Evolutionary conservation across 2,329 filamentous ascomycete species (phyloP).

Genomic region (Penicillium sp.): DNA sequence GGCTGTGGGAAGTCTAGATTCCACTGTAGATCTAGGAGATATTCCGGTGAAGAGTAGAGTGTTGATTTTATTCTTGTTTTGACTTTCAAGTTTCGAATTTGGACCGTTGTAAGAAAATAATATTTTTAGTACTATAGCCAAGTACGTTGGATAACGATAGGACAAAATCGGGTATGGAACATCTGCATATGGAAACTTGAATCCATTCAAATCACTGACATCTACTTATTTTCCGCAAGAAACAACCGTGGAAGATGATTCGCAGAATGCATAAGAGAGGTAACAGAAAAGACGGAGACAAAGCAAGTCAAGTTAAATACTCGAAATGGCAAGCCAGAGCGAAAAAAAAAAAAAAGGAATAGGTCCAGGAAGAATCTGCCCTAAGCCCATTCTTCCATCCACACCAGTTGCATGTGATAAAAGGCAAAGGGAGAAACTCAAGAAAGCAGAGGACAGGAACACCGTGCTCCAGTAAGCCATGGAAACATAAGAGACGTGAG

Average conservation of each 20-base stretch:
- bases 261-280: not conserved
- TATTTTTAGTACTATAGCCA: not conserved
- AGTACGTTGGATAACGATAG: not conserved
- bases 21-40: too few relatives aligned
- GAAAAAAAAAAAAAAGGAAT: slow-evolving; percentile 1
- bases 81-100: not conserved
- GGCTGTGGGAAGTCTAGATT: not conserved
- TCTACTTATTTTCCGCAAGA: not conserved
- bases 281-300: not conserved
- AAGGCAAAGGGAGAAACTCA: not conserved
- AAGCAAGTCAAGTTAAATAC: slow-evolving; percentile 6
- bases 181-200: not conserved
- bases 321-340: slow-evolving; percentile 4
- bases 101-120: not conserved
- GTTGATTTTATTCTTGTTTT: not conserved
- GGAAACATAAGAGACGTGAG: slow-evolving; percentile 28
- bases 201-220: not conserved
- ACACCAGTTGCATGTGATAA: not conserved
- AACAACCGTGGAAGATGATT: not conserved
- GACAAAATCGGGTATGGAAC: not conserved
- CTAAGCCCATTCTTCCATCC: not conserved
- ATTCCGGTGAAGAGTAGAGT: not conserved
- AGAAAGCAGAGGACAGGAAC: slow-evolving; percentile 12
- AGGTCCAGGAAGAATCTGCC: not conserved
- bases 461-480: slow-evolving; percentile 18